A percentile compares a stretch with the other conserved stretches of the same genome.
Evolutionary conservation across 306 rosid species (phyloP).

Genomic region (Cyclanthera cordifolia): DNA sequence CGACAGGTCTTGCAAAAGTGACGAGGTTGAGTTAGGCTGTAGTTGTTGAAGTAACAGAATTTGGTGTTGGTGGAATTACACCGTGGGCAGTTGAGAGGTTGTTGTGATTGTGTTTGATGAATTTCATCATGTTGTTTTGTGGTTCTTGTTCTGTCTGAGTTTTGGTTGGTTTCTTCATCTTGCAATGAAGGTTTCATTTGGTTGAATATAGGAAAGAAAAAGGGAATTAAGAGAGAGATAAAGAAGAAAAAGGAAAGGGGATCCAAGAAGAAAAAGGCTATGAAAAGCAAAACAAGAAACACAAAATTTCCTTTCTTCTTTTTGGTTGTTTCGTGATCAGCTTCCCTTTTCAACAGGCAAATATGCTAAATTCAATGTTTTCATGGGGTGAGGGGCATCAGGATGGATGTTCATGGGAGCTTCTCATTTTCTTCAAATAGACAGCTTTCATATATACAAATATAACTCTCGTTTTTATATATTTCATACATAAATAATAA

Average conservation of each 20-base stretch:
- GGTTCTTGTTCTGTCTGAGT: neutral
- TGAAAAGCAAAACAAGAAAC: neutral
- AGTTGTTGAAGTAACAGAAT: constrained; percentile 96
- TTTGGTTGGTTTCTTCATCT: constrained; percentile 6
- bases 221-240: neutral
- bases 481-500: too few species aligned
- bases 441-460: constrained; percentile 7
- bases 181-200: neutral
- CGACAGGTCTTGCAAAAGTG: constrained; percentile 86
- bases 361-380: constrained; percentile 46
- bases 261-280: neutral
- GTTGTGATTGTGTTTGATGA: neutral
- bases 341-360: constrained; percentile 54
- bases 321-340: constrained; percentile 14
- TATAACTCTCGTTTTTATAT: too few species aligned
- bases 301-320: neutral
- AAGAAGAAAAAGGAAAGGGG: neutral
- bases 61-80: constrained; percentile 92
- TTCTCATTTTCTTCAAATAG: constrained; percentile 66
- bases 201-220: neutral
- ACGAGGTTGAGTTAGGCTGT: constrained; percentile 30
- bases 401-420: constrained; percentile 35
- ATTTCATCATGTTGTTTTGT: neutral
- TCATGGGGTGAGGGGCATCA: constrained; percentile 39
- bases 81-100: constrained; percentile 49